Base-by-base conservation (phyloP, 2,329 filamentous ascomycete genomes). In the Fusarium nematophilum region DNA sequence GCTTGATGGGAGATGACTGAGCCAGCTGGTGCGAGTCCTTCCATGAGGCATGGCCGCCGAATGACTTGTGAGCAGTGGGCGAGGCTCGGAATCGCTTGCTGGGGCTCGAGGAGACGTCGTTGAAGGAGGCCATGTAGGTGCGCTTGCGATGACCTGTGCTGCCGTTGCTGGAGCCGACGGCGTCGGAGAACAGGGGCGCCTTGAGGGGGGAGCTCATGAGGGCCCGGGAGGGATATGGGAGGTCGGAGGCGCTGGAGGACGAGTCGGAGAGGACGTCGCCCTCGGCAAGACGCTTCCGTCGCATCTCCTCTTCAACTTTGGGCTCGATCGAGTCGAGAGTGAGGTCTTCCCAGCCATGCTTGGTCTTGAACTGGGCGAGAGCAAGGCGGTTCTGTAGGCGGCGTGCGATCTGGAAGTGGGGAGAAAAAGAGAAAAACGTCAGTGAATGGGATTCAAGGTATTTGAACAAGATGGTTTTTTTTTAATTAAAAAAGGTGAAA, bases 331-430 rank as follows among this genome's bases (percentile, higher is more conserved):
- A 88, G 73, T 93, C 91, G 71, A 96, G 86, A 61, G 90, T 91
- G 73, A 96, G 85, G 76, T 95, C 91, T 77, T 97, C 90, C 89
- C 93, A 96, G 74, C 93, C 93, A 79, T 96, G 90, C 78, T 96
- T 93, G 66, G 95, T 93, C 80, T 98, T 98, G 85, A 97, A 95
- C 77, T 96, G 95, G 73, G 95, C 95, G 63, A 98, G 87, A 55
- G 95, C 94, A 57, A 99, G 87, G 62, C 94, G 92, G 80, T 96
- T 93, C 79, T 98, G 93, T 50, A 99, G 83, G 71, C 90, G 91
- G 74, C 94, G 86, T 69, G 93, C 95, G 81, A 99, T 96, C 95
- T 98, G 73, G 50, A 70, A 55, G 55, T 46, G 59, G 49, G 39
- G 51, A 21, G 21, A 44, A 49, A 67, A 61, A 47, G 50, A 44